phyloP scores from a whole-genome alignment of 306 rosid species.

The Trifolium repens region DNA sequence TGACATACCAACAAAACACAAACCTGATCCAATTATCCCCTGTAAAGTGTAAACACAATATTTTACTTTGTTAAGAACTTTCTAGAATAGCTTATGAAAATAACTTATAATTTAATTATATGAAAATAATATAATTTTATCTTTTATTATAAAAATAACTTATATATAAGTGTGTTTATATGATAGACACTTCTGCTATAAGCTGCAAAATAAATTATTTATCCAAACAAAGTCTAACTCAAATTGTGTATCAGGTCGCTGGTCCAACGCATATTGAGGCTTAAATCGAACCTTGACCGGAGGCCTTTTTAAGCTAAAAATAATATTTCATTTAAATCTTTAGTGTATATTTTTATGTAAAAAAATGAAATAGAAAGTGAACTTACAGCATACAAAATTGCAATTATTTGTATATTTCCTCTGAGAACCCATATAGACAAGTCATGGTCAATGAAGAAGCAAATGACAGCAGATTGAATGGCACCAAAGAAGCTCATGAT shows the following conservation, averaged over 20 bases:
- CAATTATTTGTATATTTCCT: conserved; percentile 63
- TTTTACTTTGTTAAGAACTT: conserved; percentile 12
- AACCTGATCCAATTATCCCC: conserved; percentile 92
- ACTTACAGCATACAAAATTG: conserved; percentile 78
- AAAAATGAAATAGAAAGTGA: conserved; percentile 10
- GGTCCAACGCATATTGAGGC: neutral
- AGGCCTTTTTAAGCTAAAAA: neutral
- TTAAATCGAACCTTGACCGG: too few species aligned
- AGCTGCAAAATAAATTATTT: too few species aligned
- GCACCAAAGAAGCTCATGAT: conserved; percentile 89
- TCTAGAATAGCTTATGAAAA: too few species aligned
- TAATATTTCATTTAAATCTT: too few species aligned
- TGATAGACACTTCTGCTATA: too few species aligned
- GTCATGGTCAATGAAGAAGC: conserved; percentile 54
- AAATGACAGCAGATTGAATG: conserved; percentile 71
- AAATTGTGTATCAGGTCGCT: neutral
- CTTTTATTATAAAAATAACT: too few species aligned
- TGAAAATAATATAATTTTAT: too few species aligned
- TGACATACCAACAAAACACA: conserved; percentile 87
- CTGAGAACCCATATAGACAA: conserved; percentile 72
- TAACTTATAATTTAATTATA: too few species aligned
- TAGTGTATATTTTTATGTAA: neutral
- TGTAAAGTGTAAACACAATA: conserved; percentile 51
- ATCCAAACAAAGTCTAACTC: too few species aligned
- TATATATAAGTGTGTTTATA: too few species aligned